phyloP scores from a whole-genome alignment of 129 eudicot genomes.

The Lactuca sativa region DNA sequence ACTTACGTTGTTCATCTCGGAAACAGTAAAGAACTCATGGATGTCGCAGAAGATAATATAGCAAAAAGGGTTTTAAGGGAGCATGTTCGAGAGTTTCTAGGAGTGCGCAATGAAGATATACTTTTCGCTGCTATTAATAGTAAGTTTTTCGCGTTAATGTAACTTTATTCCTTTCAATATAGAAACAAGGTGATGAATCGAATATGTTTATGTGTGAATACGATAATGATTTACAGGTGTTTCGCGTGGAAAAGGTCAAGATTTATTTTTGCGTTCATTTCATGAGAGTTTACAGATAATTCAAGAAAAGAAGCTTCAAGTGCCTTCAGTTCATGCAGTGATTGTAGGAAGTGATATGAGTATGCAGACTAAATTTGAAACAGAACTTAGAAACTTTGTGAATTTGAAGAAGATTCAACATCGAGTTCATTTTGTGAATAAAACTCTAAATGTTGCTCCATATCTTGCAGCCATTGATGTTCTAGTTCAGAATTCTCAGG shows the following conservation, averaged over 20 bases:
- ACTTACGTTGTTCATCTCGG: slow-evolving; percentile 93
- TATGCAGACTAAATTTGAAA: slow-evolving; percentile 72
- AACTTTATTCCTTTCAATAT: not conserved
- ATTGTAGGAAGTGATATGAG: slow-evolving; percentile 88
- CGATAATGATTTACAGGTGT: slow-evolving; percentile 56
- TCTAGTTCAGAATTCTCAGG: slow-evolving; percentile 96
- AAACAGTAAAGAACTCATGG: slow-evolving; percentile 90
- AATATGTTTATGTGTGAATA: not conserved
- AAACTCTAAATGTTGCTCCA: slow-evolving; percentile 81
- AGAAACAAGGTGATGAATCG: not conserved
- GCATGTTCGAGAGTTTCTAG: slow-evolving; percentile 85
- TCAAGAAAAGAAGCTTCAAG: slow-evolving; percentile 62
- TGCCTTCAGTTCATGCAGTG: slow-evolving; percentile 80
- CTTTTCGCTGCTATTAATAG: slow-evolving; percentile 85
- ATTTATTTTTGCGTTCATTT: slow-evolving; percentile 70
- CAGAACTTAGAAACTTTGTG: slow-evolving; percentile 72
- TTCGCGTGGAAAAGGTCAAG: slow-evolving; percentile 96
- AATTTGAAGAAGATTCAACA: slow-evolving; percentile 57
- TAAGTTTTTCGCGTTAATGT: slow-evolving; percentile 35
- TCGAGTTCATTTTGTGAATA: slow-evolving; percentile 82
- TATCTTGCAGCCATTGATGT: slow-evolving; percentile 88
- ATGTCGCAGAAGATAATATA: slow-evolving; percentile 79
- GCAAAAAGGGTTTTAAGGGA: slow-evolving; percentile 82
- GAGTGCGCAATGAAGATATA: slow-evolving; percentile 83
- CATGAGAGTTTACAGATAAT: slow-evolving; percentile 67